Evolutionary conservation across 2,329 filamentous ascomycete species (phyloP), one percentile per base, ranked within the genome.

Genomic region (Knoxdaviesia capensis): DNA sequence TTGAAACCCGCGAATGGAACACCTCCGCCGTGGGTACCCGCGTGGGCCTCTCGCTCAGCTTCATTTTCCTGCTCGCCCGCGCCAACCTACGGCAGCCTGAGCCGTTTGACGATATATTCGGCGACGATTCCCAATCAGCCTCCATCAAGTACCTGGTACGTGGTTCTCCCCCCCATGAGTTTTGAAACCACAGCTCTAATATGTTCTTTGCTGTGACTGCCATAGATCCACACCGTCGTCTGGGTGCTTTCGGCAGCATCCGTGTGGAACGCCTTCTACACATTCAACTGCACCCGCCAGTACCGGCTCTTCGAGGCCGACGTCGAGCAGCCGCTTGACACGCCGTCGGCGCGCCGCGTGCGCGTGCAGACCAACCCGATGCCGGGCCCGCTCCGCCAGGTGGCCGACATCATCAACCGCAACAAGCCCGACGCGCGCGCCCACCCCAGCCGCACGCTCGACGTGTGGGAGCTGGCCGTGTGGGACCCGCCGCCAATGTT

Each of bases 401-500:
- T 96, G 34, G 71, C 77, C 31, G 74, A 70, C 47, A 64, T 83
- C 38, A 60, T 94, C 33, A 68, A 74, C 2, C 62, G 71, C 30
- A 74, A 78, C 34, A 78, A 74, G 28, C 83, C 86, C n/a, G 76
- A 87, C 48, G 77, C 82, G 30, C 75, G 86, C 54, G 80, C 85
- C 31, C 82, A 94, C 58, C 84, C 88, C 0, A 80, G 90, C 54
- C 74, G 77, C 44, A 71, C 72, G 30, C 72, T 79, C 7, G 87
- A 98, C 57, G 90, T 98, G 7, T 98, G 90, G 90, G 87, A 98
- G 59, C 62, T 98, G 40, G 73, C 80, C 2, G 70, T 96, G 6
- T 98, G 90, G 90, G 87, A 96, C 55, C 90, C 92, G 33, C 71
- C 88, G 39, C 85, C 87, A 2, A 69, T 93, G 34, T 85, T 77